Conservation (phyloP, 257 asterid species). For the Marsdenia floribunda region DNA sequence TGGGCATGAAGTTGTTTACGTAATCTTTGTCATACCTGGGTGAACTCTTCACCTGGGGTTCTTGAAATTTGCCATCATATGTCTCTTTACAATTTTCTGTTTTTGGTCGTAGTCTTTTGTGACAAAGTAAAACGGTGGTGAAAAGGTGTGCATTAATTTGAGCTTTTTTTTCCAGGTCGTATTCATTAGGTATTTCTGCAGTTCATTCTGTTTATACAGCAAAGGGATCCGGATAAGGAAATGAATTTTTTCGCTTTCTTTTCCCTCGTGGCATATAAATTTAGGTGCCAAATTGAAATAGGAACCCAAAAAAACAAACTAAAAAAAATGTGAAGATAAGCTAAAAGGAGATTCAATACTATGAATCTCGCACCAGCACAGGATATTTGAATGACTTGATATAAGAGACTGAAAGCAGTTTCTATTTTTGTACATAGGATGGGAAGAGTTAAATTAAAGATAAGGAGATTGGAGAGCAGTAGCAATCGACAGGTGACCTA, state of each 20-base stretch:
- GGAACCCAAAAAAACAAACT: too few relatives aligned
- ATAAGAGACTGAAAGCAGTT: not conserved
- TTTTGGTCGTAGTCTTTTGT: not conserved
- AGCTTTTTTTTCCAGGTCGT: not conserved
- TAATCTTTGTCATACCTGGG: not conserved
- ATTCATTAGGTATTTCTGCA: slow-evolving; percentile 1
- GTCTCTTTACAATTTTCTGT: not conserved
- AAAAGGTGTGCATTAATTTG: not conserved
- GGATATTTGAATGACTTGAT: not conserved
- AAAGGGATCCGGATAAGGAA: not conserved
- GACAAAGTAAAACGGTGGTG: not conserved
- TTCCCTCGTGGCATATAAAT: not conserved
- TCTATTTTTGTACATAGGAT: slow-evolving; percentile 39
- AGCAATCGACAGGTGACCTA: slow-evolving; percentile 80
- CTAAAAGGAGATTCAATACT: not conserved
- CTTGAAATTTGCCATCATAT: not conserved
- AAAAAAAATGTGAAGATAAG: not conserved
- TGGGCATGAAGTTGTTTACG: not conserved
- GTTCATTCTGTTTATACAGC: not conserved
- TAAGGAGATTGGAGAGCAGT: slow-evolving; percentile 69
- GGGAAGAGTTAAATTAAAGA: slow-evolving; percentile 86
- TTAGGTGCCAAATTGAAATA: not conserved
- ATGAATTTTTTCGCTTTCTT: not conserved
- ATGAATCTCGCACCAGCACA: not conserved
- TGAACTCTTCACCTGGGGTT: slow-evolving; percentile 3